Evolutionary conservation across 2,329 filamentous ascomycete genomes (phyloP), one percentile per base, ranked within the genome.

Genomic region (Cladosporium sp.): DNA sequence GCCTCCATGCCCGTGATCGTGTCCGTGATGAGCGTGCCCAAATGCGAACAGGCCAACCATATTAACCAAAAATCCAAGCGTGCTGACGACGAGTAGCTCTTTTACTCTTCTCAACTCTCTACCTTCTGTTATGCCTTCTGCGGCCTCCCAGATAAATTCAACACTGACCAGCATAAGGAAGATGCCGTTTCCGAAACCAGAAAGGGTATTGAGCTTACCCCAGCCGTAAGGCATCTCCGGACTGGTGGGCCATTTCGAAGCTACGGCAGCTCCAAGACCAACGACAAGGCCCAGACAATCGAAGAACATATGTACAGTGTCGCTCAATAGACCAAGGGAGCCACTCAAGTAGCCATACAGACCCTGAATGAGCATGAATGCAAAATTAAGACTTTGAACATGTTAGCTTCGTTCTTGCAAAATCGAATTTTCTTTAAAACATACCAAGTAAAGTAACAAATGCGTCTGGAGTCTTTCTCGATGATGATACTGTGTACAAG

Each of bases 241-340:
- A 71, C 88, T 96, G 0, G 92, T 89, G 1, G 92, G 92, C 92
- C 94, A 97, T 75, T 97, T 97, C 75, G 90, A 94, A 80, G 96
- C 90, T 5, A 99, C 92, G 1, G 93, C 88, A 28, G 94, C 94
- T 66, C 93, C 88, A 9, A 99, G 80, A 11, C 94, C 94, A 37
- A 99, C 92, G 1, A 90, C 85, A 28, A 99, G 82, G 19, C 93
- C 94, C 37, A 97, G 86, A 66, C 94, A 99, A 75, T 99, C 94
- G 68, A 99, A 97, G 69, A 99, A 93, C 94, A 99, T 99, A 76
- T 99, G 94, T 63, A 99, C 94, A 69, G 92, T 97, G 74, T 99
- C 94, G 65, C 92, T 96, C 17, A 99, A 84, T n/a, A 99, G 81
- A 2, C 94, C 94, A 5, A 99, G 79, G 0, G 94, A 99, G 65